These are phyloP conservation scores for Peronosclerospora sorghi DNA, from an alignment of 352 stramenopile species.

Conservation along the genomic window DNA sequence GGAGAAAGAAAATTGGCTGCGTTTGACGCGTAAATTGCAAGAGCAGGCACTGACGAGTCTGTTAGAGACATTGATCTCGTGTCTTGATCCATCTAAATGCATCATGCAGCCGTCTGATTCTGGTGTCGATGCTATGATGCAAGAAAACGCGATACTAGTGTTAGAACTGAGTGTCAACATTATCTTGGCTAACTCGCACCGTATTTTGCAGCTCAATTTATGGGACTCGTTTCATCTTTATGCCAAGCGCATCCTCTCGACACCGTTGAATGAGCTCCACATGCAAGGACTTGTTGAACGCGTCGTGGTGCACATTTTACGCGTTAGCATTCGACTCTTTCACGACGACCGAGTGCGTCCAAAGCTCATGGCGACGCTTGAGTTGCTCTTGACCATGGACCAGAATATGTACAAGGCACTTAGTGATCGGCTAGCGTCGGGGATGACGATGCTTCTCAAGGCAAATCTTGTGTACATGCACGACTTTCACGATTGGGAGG, in stretches of 20 bases:
- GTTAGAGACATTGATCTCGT: constrained; percentile 65
- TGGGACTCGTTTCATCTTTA: constrained; percentile 79
- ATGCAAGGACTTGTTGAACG: constrained; percentile 74
- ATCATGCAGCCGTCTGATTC: constrained; percentile 42
- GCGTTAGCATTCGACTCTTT: constrained; percentile 79
- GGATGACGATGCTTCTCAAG: constrained; percentile 78
- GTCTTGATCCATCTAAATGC: constrained; percentile 69
- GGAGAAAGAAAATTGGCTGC: constrained; percentile 82
- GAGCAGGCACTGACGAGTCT: constrained; percentile 51
- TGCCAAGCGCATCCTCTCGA: constrained; percentile 63
- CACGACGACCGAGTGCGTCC: constrained; percentile 73
- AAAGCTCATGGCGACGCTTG: constrained; percentile 71
- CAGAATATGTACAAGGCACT: constrained; percentile 72
- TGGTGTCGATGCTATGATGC: constrained; percentile 72
- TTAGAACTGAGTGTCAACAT: constrained; percentile 76
- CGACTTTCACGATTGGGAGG: constrained; percentile 69
- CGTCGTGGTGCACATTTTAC: constrained; percentile 78
- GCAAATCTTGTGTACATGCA: constrained; percentile 85
- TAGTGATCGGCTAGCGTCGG: constrained; percentile 67
- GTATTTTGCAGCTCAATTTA: constrained; percentile 55
- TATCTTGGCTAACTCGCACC: constrained; percentile 77
- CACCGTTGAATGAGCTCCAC: constrained; percentile 54
- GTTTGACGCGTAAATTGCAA: constrained; percentile 66
- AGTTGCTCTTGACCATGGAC: constrained; percentile 65
- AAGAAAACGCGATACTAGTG: constrained; percentile 83